phyloP scores from a whole-genome alignment of 495 filamentous ascomycete genomes.

The Lentithecium fluviatile region DNA sequence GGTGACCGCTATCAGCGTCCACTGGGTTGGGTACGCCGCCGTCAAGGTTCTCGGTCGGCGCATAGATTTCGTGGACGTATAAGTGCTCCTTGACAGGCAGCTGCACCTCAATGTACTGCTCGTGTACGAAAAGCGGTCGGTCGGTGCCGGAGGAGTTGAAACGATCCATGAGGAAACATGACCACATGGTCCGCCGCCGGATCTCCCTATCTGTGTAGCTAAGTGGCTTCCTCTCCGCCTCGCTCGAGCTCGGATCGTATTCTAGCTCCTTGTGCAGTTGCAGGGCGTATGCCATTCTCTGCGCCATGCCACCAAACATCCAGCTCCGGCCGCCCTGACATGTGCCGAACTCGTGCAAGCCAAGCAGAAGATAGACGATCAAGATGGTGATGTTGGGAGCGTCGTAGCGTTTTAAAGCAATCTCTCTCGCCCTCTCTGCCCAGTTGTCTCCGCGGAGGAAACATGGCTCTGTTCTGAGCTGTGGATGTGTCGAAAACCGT shows the following conservation, averaged over 20 bases:
- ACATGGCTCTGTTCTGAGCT: conserved; percentile 74
- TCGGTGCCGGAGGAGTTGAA: conserved; percentile 97
- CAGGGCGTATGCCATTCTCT: conserved; percentile 93
- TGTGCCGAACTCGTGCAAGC: conserved; percentile 93
- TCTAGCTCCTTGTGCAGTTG: conserved; percentile 94
- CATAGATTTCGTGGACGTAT: conserved; percentile 88
- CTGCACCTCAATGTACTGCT: conserved; percentile 84
- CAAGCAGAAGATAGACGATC: conserved; percentile 81
- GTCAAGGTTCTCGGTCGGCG: conserved; percentile 79
- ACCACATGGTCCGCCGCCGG: conserved; percentile 92
- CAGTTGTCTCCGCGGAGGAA: conserved; percentile 91
- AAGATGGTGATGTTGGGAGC: conserved; percentile 95
- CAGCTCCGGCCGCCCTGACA: conserved; percentile 95
- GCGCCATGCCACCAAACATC: conserved; percentile 91
- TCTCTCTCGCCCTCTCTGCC: conserved; percentile 79
- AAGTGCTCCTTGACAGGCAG: conserved; percentile 87
- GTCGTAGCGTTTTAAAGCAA: conserved; percentile 81
- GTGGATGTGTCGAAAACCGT: conserved; percentile 92
- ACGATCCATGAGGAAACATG: conserved; percentile 93
- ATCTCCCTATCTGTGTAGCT: conserved; percentile 94
- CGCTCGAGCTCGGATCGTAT: conserved; percentile 66
- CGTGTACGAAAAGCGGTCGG: conserved; percentile 85
- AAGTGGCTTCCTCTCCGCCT: conserved; percentile 64
- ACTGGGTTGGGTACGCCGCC: conserved; percentile 69
- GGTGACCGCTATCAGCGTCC: conserved; percentile 59